Conservation (phyloP, 306 rosid species). For the Castanospermum australe region DNA sequence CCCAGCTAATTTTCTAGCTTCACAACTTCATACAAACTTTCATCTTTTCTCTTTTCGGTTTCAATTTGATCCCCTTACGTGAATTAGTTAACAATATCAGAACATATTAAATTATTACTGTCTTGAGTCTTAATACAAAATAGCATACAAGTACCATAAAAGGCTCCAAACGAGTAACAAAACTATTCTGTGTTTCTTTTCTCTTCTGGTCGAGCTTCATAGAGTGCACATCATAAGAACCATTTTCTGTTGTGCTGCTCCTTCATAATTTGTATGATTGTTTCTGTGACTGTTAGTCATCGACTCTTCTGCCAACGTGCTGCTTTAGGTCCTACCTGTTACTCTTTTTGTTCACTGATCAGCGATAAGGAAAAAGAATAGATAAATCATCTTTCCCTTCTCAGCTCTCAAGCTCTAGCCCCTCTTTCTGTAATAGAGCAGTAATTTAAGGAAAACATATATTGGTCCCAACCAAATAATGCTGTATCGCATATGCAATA, state of each 20-base stretch:
- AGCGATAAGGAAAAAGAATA: background rate
- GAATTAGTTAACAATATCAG: background rate
- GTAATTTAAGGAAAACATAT: background rate
- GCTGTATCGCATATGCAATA: conserved; percentile 34
- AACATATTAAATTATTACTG: background rate
- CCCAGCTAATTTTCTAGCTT: conserved; percentile 23
- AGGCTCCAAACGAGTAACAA: background rate
- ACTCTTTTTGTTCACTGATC: background rate
- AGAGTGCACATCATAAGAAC: background rate
- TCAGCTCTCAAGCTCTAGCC: no score
- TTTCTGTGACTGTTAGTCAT: background rate
- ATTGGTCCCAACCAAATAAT: conserved; percentile 33
- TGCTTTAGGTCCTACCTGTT: background rate
- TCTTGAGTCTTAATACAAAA: background rate
- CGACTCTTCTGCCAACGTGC: conserved; percentile 1
- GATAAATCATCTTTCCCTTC: background rate
- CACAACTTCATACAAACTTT: background rate
- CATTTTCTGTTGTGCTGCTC: background rate
- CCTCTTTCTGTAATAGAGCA: background rate
- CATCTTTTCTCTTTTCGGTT: background rate
- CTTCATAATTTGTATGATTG: background rate
- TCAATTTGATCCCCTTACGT: background rate
- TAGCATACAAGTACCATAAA: background rate
- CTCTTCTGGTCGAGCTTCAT: background rate
- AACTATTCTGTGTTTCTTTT: background rate